These are phyloP conservation scores for Claviceps digitariae DNA, from an alignment of 2,329 filamentous ascomycete genomes.

Conservation along the genomic window DNA sequence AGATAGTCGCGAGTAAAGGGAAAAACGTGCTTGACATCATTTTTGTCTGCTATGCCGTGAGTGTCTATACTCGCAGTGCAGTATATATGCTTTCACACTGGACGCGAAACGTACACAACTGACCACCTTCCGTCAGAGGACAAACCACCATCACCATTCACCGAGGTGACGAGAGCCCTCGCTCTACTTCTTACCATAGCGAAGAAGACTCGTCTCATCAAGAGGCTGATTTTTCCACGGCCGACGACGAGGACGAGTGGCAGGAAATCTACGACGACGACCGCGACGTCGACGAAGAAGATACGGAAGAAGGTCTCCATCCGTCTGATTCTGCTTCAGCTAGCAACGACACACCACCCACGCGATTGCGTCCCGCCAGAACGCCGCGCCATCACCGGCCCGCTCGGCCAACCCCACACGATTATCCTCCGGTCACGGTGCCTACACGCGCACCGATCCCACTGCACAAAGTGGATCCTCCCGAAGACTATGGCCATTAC, in stretches of 20 bases:
- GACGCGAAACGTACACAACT: slow-evolving; percentile 11
- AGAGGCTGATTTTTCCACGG: slow-evolving; percentile 16
- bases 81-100: slow-evolving; percentile 2
- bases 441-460: slow-evolving; percentile 27
- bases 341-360: slow-evolving; percentile 19
- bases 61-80: slow-evolving; percentile 12
- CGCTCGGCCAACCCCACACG: slow-evolving; percentile 23
- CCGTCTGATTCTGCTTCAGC: slow-evolving; percentile 47
- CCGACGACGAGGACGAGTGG: slow-evolving; percentile 28
- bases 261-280: slow-evolving; percentile 20
- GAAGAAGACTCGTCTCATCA: slow-evolving; percentile 24
- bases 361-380: slow-evolving; percentile 9
- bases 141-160: slow-evolving; percentile 13
- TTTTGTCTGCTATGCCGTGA: slow-evolving; percentile 30
- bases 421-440: slow-evolving; percentile 24
- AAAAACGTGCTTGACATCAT: slow-evolving; percentile 15
- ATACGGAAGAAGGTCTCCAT: slow-evolving; percentile 32
- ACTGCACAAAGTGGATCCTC: slow-evolving; percentile 50
- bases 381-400: slow-evolving; percentile 19
- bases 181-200: slow-evolving; percentile 23
- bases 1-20: slow-evolving; percentile 34
- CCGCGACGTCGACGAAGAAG: background rate
- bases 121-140: slow-evolving; percentile 16
- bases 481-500: slow-evolving; percentile 42
- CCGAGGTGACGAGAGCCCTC: slow-evolving; percentile 18